Evolutionary conservation across 176 grass and related monocot genomes (phyloP).

Genomic region (Neostapfia colusana): DNA sequence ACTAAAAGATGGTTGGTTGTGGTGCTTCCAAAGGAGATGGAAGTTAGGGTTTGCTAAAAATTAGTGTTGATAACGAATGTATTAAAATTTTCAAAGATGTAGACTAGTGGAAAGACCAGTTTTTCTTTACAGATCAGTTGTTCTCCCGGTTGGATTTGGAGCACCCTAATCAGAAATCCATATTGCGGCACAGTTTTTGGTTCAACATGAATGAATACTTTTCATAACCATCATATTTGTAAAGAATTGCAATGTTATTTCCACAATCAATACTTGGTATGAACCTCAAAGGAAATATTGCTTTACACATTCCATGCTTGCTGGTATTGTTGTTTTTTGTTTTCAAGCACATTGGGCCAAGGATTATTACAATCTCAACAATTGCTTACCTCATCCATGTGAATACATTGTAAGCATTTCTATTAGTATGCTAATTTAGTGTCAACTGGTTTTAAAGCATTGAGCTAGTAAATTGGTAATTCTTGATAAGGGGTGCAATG

Average conservation of each 20-base stretch:
- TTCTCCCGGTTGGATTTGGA: not conserved
- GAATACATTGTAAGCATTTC: not conserved
- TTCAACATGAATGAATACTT: not conserved
- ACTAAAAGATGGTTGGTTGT: not conserved
- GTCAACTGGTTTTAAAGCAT: not conserved
- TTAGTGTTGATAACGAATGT: not conserved
- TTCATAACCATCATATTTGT: not conserved
- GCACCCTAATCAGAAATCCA: not conserved
- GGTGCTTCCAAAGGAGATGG: not conserved
- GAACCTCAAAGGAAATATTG: not conserved
- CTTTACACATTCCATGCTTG: not conserved
- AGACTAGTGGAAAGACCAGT: not conserved
- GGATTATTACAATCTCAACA: not conserved
- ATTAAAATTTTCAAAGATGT: not conserved
- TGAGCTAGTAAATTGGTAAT: not conserved
- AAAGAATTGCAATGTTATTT: constrained; percentile 1
- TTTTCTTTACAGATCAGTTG: not conserved
- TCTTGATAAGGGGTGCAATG: not conserved
- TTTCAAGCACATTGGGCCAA: not conserved
- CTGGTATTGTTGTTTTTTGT: not conserved
- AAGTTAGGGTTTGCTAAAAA: not conserved
- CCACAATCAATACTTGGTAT: not conserved
- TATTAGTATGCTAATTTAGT: not conserved
- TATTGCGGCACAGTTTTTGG: not conserved
- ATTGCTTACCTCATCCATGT: not conserved